phyloP scores from a whole-genome alignment of 768 basidiomycete genomes.

The Leccinum boreale region DNA sequence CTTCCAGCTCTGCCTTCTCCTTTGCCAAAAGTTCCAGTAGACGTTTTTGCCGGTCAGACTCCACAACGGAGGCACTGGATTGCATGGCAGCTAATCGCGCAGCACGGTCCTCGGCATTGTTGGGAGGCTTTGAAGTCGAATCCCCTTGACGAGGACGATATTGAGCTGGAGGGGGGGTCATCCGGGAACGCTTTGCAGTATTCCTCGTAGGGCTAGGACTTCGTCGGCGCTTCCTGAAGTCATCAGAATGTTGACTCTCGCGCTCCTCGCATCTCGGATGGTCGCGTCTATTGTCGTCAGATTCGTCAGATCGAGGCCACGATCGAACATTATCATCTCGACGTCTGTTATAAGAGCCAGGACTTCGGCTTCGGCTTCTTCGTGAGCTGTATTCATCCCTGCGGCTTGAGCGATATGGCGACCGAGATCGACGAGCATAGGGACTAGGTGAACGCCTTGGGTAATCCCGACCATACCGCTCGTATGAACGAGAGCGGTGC shows the following conservation, averaged over 20 bases:
- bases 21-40: conserved; percentile 65
- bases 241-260: conserved; percentile 23
- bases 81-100: conserved; percentile 92
- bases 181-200: conserved; percentile 49
- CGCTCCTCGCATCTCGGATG: conserved; percentile 27
- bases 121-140: conserved; percentile 13
- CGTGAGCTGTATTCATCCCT: conserved; percentile 22
- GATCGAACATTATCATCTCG: conserved; percentile 30
- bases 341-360: conserved; percentile 16
- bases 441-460: conserved; percentile 45
- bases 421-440: conserved; percentile 44
- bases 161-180: conserved; percentile 35
- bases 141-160: conserved; percentile 18
- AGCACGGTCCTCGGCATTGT: conserved; percentile 55
- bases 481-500: conserved; percentile 31
- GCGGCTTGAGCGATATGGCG: conserved; percentile 33
- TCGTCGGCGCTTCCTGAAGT: conserved; percentile 38
- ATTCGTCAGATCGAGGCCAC: conserved; percentile 53
- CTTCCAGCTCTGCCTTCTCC: conserved; percentile 76
- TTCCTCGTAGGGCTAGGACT: conserved; percentile 33
- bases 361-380: conserved; percentile 31
- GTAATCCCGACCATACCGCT: conserved; percentile 26
- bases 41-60: conserved; percentile 66
- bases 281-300: conserved; percentile 39
- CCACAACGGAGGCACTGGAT: conserved; percentile 63